phyloP scores from a whole-genome alignment of 2,329 filamentous ascomycete species.

The Bisporella sp. region DNA sequence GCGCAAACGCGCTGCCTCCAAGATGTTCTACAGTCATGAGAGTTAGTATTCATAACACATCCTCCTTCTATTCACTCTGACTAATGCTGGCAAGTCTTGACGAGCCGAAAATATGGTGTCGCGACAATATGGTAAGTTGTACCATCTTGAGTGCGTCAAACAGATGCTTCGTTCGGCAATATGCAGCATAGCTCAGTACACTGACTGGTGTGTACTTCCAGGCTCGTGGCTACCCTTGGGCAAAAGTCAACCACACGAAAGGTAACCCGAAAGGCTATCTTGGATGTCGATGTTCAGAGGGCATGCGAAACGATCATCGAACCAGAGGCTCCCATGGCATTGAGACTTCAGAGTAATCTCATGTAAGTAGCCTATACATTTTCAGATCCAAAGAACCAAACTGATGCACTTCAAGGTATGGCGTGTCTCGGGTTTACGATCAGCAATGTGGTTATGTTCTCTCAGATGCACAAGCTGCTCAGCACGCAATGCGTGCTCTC shows the following conservation, averaged over 20 bases:
- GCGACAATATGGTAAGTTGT: constrained; percentile 79
- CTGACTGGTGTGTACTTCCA: constrained; percentile 29
- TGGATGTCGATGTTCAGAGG: constrained; percentile 77
- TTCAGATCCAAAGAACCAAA: not conserved
- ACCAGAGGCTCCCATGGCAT: constrained; percentile 78
- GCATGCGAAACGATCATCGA: constrained; percentile 85
- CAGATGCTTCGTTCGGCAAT: not conserved
- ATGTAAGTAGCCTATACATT: constrained; percentile 43
- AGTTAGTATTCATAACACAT: constrained; percentile 46
- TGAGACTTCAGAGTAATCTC: constrained; percentile 83
- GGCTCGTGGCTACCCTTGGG: constrained; percentile 87
- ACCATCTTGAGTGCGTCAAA: not conserved
- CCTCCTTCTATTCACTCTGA: not conserved
- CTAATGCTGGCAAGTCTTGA: constrained; percentile 60
- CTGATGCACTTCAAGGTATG: constrained; percentile 46
- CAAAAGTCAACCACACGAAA: constrained; percentile 63
- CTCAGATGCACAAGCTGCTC: constrained; percentile 68
- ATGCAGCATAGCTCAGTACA: not conserved
- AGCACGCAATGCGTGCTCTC: constrained; percentile 65
- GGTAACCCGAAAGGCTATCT: constrained; percentile 78
- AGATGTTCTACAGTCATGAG: constrained; percentile 95
- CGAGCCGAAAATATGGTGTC: constrained; percentile 80
- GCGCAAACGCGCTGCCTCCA: not conserved
- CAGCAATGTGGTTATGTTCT: constrained; percentile 87
- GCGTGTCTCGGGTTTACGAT: constrained; percentile 75